A percentile compares a stretch with the other conserved stretches of the same genome.
Conservation (phyloP, 331 rosid genomes). For the Acacia concinna region DNA sequence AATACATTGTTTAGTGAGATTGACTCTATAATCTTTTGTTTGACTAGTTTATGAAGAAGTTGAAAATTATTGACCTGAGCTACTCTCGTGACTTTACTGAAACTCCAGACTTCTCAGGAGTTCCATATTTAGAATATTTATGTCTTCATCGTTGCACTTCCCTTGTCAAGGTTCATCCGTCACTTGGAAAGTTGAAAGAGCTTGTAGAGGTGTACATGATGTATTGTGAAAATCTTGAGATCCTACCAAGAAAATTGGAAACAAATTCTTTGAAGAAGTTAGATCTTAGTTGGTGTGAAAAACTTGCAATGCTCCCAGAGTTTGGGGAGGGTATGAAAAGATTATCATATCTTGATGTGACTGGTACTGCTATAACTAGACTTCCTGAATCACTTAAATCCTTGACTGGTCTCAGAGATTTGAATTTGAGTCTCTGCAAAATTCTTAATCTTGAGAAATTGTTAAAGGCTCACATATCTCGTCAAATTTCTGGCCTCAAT, state of each 20-base stretch:
- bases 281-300: neutral
- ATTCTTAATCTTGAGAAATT: neutral
- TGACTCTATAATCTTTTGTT: neutral
- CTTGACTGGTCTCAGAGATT: neutral
- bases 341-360: neutral
- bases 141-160: neutral
- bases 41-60: neutral
- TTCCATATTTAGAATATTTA: neutral
- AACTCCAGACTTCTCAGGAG: neutral
- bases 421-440: neutral
- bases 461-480: neutral
- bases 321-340: neutral
- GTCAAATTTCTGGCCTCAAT: neutral
- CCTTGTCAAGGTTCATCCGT: neutral
- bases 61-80: neutral
- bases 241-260: neutral
- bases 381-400: neutral
- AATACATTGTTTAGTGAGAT: neutral
- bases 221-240: neutral
- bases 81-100: neutral
- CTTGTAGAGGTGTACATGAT: neutral
- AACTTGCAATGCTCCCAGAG: neutral
- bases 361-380: neutral
- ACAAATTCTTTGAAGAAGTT: neutral
- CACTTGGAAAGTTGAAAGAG: neutral